Evolutionary conservation across 257 asterid genomes (phyloP).

Genomic region (Galeopsis tetrahit): DNA sequence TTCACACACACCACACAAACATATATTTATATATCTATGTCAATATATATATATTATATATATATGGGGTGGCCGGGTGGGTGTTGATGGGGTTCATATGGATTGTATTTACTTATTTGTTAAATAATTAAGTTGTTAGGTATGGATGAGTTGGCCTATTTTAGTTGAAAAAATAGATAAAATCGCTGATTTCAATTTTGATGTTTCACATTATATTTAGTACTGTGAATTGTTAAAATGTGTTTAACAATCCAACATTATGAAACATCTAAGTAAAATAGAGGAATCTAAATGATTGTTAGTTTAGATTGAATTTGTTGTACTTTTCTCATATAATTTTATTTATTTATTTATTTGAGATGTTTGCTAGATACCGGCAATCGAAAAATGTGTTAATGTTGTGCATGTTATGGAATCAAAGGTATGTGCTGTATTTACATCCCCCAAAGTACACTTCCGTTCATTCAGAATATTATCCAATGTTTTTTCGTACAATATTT

Average conservation of each 20-base stretch:
- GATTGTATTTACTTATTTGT: no score
- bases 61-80: no score
- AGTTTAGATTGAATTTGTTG: neutral
- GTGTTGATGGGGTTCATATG: no score
- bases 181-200: no score
- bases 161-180: no score
- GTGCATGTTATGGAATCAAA: neutral
- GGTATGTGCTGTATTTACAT: neutral
- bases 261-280: no score
- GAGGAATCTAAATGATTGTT: neutral
- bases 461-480: neutral
- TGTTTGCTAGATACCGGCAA: conserved; percentile 1
- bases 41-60: neutral
- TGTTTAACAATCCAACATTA: no score
- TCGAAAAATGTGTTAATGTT: neutral
- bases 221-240: no score
- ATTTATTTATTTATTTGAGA: neutral
- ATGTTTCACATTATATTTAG: no score
- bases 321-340: neutral
- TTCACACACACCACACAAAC: neutral
- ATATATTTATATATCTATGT: neutral
- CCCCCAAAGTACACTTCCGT: neutral
- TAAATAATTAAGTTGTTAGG: no score
- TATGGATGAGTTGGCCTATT: no score
- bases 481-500: neutral